Base-by-base conservation (phyloP, 768 basidiomycete genomes). In the Dioszegia crocea region DNA sequence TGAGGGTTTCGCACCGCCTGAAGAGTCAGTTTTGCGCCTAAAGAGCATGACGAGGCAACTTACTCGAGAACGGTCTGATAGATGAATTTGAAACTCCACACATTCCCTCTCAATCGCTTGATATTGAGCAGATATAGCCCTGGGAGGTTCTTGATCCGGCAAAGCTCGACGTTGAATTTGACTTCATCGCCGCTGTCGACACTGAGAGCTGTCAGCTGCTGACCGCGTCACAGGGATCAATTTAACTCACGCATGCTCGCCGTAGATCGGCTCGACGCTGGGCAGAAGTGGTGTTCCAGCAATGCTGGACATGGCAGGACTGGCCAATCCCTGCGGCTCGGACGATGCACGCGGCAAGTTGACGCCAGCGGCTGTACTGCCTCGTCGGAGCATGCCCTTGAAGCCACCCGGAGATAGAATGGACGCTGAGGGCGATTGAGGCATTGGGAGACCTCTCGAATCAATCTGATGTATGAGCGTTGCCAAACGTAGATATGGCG, bases 181-280 rank as follows among this genome's bases (percentile, higher is more conserved):
- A 99, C 91, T 84, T 98, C 96, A 67, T 94, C 94, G 29, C 91
- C 91, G 19, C 84, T 84, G 71, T 98, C 96, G 66, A 88, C 84
- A 3, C 81, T 73, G n/a, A 79, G 57, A 19, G 23, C 10, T 56
- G 27, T n/a, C n/a, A 61, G 54, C 44, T 23, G 19, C 6, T 12
- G 26, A 10, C 14, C 27, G 3, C 23, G 29, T 2, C 3, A 56
- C 2, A 21, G 29, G 33, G 53, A 54, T 2, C 23, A 4, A 23
- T 38, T 2, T 9, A 64, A 33, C 71, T 63, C 53, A 73, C 70
- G 67, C 66, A 41, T 74, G 75, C 60, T 89, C 89, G 14, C 93
- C 93, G 69, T 94, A 97, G 21, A 86, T 57, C 2, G 79, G 77
- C n/a, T 53, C 51, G 23, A 29, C 26, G 17, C 75, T 64, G 12